Evolutionary conservation across 176 grass and related monocot species (phyloP).

Genomic region (Triticum urartu): DNA sequence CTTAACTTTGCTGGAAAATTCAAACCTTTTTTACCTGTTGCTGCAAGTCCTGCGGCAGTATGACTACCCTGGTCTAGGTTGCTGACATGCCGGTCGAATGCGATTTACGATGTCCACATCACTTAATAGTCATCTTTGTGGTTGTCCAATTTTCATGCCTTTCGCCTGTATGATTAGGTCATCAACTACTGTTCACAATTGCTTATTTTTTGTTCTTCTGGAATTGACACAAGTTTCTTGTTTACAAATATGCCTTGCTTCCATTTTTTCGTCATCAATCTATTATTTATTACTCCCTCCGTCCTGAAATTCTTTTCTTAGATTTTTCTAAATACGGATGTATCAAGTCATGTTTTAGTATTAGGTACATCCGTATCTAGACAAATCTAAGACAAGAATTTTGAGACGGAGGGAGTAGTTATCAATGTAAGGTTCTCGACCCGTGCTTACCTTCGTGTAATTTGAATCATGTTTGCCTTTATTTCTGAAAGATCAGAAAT

Average conservation of each 20-base stretch:
- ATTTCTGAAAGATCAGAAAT: slow-evolving; percentile 26
- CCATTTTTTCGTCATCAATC: not conserved
- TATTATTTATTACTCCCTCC: not conserved
- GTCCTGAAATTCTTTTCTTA: too few species aligned
- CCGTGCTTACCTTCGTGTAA: not conserved
- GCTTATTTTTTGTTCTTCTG: not conserved
- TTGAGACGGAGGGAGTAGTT: not conserved
- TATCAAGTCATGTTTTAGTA: too few species aligned
- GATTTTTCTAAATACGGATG: too few species aligned
- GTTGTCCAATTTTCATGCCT: not conserved
- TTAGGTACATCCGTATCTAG: too few species aligned
- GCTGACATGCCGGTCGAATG: not conserved
- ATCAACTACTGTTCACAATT: not conserved
- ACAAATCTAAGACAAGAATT: too few species aligned
- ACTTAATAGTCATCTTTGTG: not conserved
- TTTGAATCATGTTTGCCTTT: slow-evolving; percentile 2
- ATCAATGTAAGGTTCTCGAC: slow-evolving; percentile 1
- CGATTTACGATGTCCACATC: not conserved
- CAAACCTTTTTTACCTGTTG: too few species aligned
- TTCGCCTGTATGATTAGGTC: not conserved
- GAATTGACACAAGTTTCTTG: not conserved
- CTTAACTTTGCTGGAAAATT: too few species aligned
- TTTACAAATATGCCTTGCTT: not conserved
- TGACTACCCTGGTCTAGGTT: not conserved
- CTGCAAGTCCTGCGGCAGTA: not conserved